Evolutionary conservation across 176 grass and related monocot species (phyloP).

Genomic region (Eleusine indica): DNA sequence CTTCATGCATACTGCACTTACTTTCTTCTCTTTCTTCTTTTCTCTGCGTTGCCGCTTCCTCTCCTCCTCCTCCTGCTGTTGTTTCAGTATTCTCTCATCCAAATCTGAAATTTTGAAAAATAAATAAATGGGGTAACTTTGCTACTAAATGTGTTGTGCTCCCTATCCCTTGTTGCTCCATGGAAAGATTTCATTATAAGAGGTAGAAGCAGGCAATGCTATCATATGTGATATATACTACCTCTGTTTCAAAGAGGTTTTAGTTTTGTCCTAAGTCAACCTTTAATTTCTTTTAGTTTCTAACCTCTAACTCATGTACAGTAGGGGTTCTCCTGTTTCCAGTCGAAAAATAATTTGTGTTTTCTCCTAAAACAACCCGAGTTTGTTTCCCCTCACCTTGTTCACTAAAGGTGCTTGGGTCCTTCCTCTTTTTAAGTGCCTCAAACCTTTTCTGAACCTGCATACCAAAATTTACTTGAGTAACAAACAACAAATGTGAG

Average conservation of each 20-base stretch:
- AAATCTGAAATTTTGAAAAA: constrained; percentile 61
- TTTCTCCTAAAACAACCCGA: background rate
- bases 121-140: background rate
- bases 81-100: constrained; percentile 96
- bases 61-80: constrained; percentile 84
- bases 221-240: background rate
- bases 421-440: constrained; percentile 89
- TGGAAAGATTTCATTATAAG: too few species aligned
- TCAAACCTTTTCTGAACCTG: constrained; percentile 99
- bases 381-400: constrained; percentile 61
- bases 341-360: background rate
- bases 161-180: background rate
- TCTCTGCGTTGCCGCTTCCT: constrained; percentile 72
- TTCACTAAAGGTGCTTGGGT: constrained; percentile 74
- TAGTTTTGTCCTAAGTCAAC: background rate
- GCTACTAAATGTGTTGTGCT: background rate
- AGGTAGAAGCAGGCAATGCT: background rate
- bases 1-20: constrained; percentile 16
- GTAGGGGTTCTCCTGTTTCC: background rate
- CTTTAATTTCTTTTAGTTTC: background rate
- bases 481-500: background rate
- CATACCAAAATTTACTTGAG: constrained; percentile 33
- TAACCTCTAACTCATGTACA: background rate
- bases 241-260: background rate
- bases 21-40: constrained; percentile 96